Base-by-base conservation (phyloP, 495 filamentous ascomycete genomes). In the Penicillium verhagenii region DNA sequence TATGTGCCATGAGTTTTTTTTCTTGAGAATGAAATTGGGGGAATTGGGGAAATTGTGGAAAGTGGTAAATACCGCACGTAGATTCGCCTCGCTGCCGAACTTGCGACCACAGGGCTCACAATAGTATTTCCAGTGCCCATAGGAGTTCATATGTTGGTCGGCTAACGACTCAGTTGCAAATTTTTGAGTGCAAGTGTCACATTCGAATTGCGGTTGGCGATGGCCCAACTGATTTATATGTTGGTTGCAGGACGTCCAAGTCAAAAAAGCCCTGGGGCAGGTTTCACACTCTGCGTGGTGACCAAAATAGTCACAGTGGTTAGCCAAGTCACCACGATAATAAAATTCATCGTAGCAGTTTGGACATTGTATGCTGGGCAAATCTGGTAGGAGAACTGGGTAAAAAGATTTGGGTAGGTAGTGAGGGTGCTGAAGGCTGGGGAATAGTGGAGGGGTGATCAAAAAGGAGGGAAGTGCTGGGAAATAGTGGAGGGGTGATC, bases 61-160 rank as follows among this genome's bases (percentile, higher is more conserved):
- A n/a, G n/a, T n/a, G n/a, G n/a, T n/a, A n/a, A n/a, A 52, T 69
- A 79, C 77, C 67, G 60, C 70, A 13, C 56, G 64, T 2, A 77
- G 53, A 40, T 66, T 68, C 38, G 76, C 76, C 31, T 65, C 67
- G 50, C 69, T 77, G 16, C 61, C 18, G 40, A 79, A 80, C 0
- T 39, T 50, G 9, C 61, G 56, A 8, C 70, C 43, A 48, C 78
- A 82, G 14, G 19, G 24, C 0, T 19, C 23, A 61, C 76, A 80
- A 54, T 79, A 78, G 53, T 66, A 58, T 28, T 39, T 51, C 52
- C 53, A 77, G 40, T 79, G 78, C 13, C 43, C 58, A 2, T 18
- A 1, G 0, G 24, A 47, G 5, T 61, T 47, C 76, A 79, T 79
- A 37, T 81, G 78, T 18, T 64, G 49, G 13, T 74, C 39, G 6